Base-by-base conservation (phyloP, 2,329 filamentous ascomycete species). In the Hymenoscyphus salicellus region DNA sequence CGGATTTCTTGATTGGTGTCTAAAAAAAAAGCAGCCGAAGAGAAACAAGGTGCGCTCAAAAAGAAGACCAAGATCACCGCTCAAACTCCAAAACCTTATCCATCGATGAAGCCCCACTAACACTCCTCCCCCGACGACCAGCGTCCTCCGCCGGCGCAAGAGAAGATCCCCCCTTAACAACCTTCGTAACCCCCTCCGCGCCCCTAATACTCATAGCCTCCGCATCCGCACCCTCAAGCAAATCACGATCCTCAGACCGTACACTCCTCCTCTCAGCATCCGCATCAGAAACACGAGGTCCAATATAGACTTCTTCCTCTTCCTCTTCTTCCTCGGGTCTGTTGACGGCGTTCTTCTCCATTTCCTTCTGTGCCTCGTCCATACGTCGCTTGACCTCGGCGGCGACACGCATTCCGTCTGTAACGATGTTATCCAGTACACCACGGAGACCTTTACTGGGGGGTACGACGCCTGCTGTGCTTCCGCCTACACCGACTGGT, bases 341-440 rank as follows among this genome's bases (percentile, higher is more conserved):
- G 72, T 89, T 82, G n/a, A 88, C 78, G 0, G 89, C 90, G 66
- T 93, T 93, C 77, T 89, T 90, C 78, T 97, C 94, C 69, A 97
- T 80, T 75, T 98, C 94, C 71, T 88, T 89, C 77, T 97, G 93
- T 2, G 94, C 94, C 75, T 99, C 95, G 68, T 99, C 94, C 89
- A 98, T 97, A 55, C 93, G 85, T 72, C 93, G 87, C 70, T 91
- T 85, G 60, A 99, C 94, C 77, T 99, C 95, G 0, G 90, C 91
- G 0, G 95, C 95, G 65, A 98, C 94, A 38, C 94, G 89, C 88
- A 98, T 97, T 52, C 95, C 95, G 75, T 99, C 95, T 1, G 91
- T 96, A 69, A 98, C 95, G 72, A 99, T 98, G 72, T 96, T 97
- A 79, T 99, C 95, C 46, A 99, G 82, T 65, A 99, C 95, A 23